phyloP scores from a whole-genome alignment of 2,329 filamentous ascomycete species.

The Claviceps paspali region DNA sequence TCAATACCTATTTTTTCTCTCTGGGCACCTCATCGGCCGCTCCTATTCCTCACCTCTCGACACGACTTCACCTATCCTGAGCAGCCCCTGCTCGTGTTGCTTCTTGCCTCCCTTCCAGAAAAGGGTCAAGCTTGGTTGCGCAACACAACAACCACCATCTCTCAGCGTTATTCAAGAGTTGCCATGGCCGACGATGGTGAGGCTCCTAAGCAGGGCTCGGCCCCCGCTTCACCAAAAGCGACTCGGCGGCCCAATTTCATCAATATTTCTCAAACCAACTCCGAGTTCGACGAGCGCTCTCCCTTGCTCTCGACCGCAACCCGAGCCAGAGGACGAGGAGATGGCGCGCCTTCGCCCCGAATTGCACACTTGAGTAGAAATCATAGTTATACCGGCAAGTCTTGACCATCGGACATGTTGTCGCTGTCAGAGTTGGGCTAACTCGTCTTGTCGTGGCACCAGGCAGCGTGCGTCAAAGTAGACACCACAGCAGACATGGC shows the following conservation, averaged over 20 bases:
- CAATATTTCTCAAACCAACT: constrained; percentile 14
- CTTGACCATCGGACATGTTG: neutral
- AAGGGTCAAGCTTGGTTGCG: no score
- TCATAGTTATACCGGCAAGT: constrained; percentile 29
- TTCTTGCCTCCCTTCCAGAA: no score
- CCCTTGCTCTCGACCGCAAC: constrained; percentile 24
- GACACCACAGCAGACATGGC: constrained; percentile 40
- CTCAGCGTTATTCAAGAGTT: neutral
- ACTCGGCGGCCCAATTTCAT: constrained; percentile 14
- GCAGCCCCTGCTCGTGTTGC: no score
- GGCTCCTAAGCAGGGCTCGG: constrained; percentile 13
- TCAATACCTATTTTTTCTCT: no score
- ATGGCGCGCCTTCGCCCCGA: constrained; percentile 15
- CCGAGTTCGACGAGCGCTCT: constrained; percentile 27
- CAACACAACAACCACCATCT: neutral
- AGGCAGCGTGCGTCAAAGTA: constrained; percentile 24
- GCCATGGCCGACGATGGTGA: constrained; percentile 19
- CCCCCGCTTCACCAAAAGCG: constrained; percentile 19
- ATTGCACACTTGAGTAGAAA: constrained; percentile 19
- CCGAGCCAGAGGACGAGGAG: constrained; percentile 27
- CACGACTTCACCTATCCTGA: neutral
- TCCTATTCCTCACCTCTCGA: neutral
- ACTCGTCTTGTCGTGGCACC: neutral
- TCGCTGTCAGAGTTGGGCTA: neutral
- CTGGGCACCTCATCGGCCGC: no score